Percentiles rank a stretch among this genome's conserved stretches.
phyloP scores from a whole-genome alignment of 768 basidiomycete genomes.

The Mycena olivaceomarginata region DNA sequence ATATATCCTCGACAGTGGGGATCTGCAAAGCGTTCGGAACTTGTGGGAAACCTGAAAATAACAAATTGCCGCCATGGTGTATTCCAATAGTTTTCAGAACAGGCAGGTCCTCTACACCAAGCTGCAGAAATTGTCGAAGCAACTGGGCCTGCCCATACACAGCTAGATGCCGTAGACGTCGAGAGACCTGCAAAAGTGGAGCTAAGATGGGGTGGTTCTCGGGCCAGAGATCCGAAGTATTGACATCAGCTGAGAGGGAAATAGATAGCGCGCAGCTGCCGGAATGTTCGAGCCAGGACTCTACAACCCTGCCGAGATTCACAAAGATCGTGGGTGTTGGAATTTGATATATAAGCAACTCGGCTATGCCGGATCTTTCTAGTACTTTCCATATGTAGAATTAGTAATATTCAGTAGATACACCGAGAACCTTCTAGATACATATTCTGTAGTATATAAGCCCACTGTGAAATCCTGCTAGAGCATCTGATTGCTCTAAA shows the following conservation, averaged over 20 bases:
- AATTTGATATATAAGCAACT: too few relatives aligned
- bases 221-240: background rate
- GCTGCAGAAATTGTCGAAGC: background rate
- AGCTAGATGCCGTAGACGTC: background rate
- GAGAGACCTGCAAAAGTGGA: background rate
- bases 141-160: background rate
- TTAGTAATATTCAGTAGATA: too few relatives aligned
- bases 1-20: background rate
- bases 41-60: background rate
- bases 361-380: too few relatives aligned
- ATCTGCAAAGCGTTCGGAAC: background rate
- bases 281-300: constrained; percentile 2
- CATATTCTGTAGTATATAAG: too few relatives aligned
- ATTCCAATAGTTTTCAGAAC: background rate
- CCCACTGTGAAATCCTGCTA: too few relatives aligned
- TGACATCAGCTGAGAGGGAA: background rate
- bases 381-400: too few relatives aligned
- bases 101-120: background rate
- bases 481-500: too few relatives aligned
- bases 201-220: background rate
- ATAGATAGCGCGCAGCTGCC: background rate
- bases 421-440: too few relatives aligned
- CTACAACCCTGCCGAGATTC: background rate
- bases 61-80: background rate
- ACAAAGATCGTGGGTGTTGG: too few relatives aligned